Evolutionary conservation across 352 stramenopile genomes (phyloP).

Genomic region (Proteromonas lacertae): DNA sequence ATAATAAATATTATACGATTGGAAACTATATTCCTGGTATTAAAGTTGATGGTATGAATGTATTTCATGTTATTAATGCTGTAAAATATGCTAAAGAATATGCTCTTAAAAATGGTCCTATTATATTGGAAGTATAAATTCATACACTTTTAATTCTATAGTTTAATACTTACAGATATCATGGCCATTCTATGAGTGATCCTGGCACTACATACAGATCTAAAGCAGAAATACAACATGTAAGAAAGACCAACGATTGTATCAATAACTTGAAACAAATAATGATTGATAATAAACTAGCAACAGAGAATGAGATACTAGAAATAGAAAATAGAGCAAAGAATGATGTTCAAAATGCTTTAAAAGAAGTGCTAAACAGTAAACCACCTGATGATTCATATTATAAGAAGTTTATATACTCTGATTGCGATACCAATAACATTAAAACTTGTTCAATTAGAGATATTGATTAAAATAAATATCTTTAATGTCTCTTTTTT

Average conservation of each 20-base stretch:
- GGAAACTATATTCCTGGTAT: constrained; percentile 94
- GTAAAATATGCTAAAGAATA: constrained; percentile 82
- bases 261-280: constrained; percentile 93
- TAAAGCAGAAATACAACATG: constrained; percentile 94
- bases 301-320: constrained; percentile 86
- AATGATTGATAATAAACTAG: constrained; percentile 56
- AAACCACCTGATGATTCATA: not conserved
- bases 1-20: constrained; percentile 98
- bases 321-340: constrained; percentile 89
- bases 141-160: constrained; percentile 2
- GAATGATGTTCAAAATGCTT: constrained; percentile 73
- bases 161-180: constrained; percentile 99
- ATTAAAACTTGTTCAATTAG: too few relatives aligned
- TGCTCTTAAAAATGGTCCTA: constrained; percentile 36
- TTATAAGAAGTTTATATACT: not conserved
- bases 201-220: constrained; percentile 97
- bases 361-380: not conserved
- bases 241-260: constrained; percentile 80
- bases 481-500: too few relatives aligned
- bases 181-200: constrained; percentile 99
- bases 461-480: too few relatives aligned
- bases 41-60: constrained; percentile 95
- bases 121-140: constrained; percentile 65
- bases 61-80: constrained; percentile 54
- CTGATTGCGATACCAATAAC: too few relatives aligned